These are phyloP conservation scores for Closterium sp. DNA, from an alignment of 139 green algal genomes.

Conservation along the genomic window DNA sequence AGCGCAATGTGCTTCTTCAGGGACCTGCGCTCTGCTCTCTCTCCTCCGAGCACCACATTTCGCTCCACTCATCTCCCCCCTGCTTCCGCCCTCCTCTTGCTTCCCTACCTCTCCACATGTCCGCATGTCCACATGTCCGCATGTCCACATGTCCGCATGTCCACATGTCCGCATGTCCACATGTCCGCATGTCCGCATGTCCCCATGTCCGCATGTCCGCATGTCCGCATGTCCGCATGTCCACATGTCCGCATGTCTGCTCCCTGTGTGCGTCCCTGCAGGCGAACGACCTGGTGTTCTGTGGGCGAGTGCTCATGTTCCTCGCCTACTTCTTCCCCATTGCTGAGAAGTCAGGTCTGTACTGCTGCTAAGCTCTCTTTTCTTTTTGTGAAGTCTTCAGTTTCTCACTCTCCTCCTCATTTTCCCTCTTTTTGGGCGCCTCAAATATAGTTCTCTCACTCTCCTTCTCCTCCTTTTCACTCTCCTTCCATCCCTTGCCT, in stretches of 20 bases:
- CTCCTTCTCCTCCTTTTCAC: neutral
- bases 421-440: neutral
- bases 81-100: too few species aligned
- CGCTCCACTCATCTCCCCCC: too few species aligned
- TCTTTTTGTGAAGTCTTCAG: neutral
- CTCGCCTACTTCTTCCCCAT: conserved; percentile 62
- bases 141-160: neutral
- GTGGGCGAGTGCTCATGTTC: conserved; percentile 63
- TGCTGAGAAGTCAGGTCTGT: conserved; percentile 57
- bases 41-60: too few species aligned
- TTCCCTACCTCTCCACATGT: too few species aligned
- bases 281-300: conserved; percentile 57
- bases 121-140: too few species aligned
- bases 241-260: neutral
- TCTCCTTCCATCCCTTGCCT: too few species aligned
- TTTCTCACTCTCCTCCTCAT: neutral
- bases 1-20: too few species aligned
- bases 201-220: neutral
- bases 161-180: neutral
- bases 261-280: neutral
- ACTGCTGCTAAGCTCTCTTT: neutral
- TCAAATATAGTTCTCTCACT: too few species aligned
- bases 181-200: neutral
- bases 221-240: neutral
- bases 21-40: too few species aligned